A percentile compares a stretch with the other conserved stretches of the same genome.
phyloP scores from a whole-genome alignment of 2,329 filamentous ascomycete genomes.

The Teratosphaeriaceae sp. region DNA sequence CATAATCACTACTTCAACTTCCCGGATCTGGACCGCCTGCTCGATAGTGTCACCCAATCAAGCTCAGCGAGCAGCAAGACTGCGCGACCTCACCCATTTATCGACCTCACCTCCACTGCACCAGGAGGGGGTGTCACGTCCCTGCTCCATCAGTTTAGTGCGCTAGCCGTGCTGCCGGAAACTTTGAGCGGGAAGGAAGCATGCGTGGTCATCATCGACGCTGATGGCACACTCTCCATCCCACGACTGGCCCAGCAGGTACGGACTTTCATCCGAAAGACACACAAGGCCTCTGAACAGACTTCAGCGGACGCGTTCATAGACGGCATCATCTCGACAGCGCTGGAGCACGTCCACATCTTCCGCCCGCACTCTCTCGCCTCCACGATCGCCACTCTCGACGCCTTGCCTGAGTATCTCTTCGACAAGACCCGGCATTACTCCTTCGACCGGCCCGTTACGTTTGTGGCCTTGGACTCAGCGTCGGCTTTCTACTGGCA shows the following conservation, averaged over 20 bases:
- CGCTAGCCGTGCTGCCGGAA: constrained; percentile 45
- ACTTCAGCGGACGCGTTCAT: too few relatives aligned
- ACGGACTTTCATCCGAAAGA: constrained; percentile 18
- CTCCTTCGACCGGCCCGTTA: constrained; percentile 42
- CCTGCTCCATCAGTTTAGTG: constrained; percentile 50
- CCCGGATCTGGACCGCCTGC: constrained; percentile 38
- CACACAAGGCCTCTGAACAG: too few relatives aligned
- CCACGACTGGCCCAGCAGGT: constrained; percentile 39
- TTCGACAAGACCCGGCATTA: constrained; percentile 36
- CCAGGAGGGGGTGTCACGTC: constrained; percentile 53
- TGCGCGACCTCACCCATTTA: constrained; percentile 26
- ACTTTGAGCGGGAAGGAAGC: constrained; percentile 40
- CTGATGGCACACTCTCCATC: constrained; percentile 48
- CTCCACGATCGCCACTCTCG: constrained; percentile 45
- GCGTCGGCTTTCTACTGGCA: constrained; percentile 51
- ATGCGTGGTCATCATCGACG: constrained; percentile 51
- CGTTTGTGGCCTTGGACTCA: constrained; percentile 49
- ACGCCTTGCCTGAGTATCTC: constrained; percentile 44
- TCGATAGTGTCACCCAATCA: constrained; percentile 16
- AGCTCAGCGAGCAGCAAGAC: constrained; percentile 8
- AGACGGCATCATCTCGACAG: constrained; percentile 27
- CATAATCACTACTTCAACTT: constrained; percentile 41
- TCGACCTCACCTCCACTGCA: constrained; percentile 49
- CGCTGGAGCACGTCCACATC: constrained; percentile 52
- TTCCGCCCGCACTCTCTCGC: constrained; percentile 48